Evolutionary conservation across 139 green algal species (phyloP).

Genomic region (Micractinium conductrix): DNA sequence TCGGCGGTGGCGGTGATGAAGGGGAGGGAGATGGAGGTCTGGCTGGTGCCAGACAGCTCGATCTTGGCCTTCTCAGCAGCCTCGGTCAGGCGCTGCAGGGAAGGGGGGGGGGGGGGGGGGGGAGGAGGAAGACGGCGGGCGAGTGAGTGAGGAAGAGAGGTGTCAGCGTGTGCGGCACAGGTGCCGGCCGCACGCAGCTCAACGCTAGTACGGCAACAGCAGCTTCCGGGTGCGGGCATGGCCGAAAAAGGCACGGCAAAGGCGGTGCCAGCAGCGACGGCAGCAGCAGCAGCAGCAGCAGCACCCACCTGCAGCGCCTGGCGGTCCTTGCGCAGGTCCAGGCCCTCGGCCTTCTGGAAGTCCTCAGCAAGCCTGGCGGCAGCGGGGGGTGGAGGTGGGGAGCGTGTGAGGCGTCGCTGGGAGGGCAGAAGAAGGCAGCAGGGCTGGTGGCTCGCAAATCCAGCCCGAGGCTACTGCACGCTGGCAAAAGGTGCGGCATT

Average conservation of each 20-base stretch:
- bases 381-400: no score
- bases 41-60: slow-evolving; percentile 85
- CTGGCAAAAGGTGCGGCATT: no score
- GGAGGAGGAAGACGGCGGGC: background rate
- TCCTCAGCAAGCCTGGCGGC: slow-evolving; percentile 82
- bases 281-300: no score
- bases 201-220: no score
- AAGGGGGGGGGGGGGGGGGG: background rate
- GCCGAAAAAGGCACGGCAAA: no score
- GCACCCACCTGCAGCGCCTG: slow-evolving; percentile 70
- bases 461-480: no score
- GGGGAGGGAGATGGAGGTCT: slow-evolving; percentile 95
- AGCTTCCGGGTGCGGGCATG: no score
- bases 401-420: no score
- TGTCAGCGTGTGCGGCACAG: background rate
- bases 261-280: no score
- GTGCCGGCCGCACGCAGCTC: no score
- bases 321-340: slow-evolving; percentile 97
- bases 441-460: no score
- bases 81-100: slow-evolving; percentile 93
- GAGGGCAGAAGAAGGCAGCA: no score
- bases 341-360: slow-evolving; percentile 91
- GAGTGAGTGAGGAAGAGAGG: background rate
- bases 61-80: slow-evolving; percentile 99
- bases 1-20: slow-evolving; percentile 99